These are phyloP conservation scores for Lecanicillium sp. DNA, from an alignment of 2,329 filamentous ascomycete species.

Conservation along the genomic window DNA sequence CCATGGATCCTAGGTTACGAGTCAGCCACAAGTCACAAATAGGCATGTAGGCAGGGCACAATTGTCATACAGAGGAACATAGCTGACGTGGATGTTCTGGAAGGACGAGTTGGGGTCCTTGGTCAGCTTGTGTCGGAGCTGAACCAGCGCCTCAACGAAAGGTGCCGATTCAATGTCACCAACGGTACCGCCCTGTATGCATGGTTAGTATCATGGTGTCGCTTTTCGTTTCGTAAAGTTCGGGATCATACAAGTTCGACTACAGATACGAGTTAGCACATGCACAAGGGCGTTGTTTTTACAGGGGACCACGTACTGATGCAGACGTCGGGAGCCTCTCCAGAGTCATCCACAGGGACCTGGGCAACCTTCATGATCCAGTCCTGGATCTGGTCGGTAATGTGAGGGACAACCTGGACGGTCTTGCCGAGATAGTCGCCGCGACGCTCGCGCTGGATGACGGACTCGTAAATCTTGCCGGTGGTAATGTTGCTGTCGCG, in stretches of 20 bases:
- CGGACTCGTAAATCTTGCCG: conserved; percentile 88
- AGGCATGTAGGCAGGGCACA: too few relatives aligned
- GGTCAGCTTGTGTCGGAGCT: conserved; percentile 65
- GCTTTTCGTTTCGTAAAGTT: neutral
- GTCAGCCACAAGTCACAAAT: too few relatives aligned
- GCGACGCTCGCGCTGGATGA: conserved; percentile 63
- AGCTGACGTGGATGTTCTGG: conserved; percentile 80
- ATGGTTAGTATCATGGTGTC: neutral
- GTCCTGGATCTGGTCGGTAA: conserved; percentile 86
- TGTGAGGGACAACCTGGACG: conserved; percentile 60
- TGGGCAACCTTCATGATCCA: conserved; percentile 84
- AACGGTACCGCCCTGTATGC: neutral
- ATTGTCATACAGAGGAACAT: conserved; percentile 66
- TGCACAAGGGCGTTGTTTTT: neutral
- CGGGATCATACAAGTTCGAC: conserved; percentile 27
- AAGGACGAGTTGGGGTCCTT: conserved; percentile 58
- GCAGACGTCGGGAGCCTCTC: conserved; percentile 80
- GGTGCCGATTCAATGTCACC: conserved; percentile 80
- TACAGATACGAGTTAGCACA: conserved; percentile 15
- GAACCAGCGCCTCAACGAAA: conserved; percentile 79
- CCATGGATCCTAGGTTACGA: conserved; percentile 29
- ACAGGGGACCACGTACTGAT: conserved; percentile 65
- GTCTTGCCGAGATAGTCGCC: conserved; percentile 78
- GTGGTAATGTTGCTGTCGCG: conserved; percentile 95
- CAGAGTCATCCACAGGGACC: conserved; percentile 79